phyloP scores from a whole-genome alignment of 139 green algal species.

The Desmodesmus armatus region DNA sequence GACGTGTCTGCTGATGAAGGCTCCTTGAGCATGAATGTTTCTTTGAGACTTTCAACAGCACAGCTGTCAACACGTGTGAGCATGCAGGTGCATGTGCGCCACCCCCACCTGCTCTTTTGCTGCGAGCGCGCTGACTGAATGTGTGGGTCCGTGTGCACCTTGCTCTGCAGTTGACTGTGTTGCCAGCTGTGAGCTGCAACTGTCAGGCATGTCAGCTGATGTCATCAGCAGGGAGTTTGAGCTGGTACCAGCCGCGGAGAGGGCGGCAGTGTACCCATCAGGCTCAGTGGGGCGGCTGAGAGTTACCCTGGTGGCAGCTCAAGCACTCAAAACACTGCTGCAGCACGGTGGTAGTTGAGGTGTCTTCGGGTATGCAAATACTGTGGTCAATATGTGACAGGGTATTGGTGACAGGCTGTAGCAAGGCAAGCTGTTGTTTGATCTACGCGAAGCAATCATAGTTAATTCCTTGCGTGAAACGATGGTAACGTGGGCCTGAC shows the following conservation, averaged over 20 bases:
- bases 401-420: too few species aligned
- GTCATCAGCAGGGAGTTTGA: background rate
- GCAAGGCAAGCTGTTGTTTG: too few species aligned
- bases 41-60: background rate
- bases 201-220: constrained; percentile 3
- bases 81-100: background rate
- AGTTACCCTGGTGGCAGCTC: constrained; percentile 9
- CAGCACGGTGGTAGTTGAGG: too few species aligned
- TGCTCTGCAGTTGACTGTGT: constrained; percentile 42
- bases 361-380: too few species aligned
- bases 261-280: background rate
- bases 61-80: background rate
- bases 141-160: background rate
- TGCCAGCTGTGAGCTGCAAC: constrained; percentile 16
- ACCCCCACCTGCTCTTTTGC: background rate
- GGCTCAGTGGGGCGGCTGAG: background rate
- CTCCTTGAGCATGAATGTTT: background rate
- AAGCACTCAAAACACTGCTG: background rate
- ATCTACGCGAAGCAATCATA: too few species aligned
- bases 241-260: constrained; percentile 15
- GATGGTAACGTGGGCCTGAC: too few species aligned
- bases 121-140: background rate
- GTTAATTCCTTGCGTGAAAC: too few species aligned
- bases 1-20: background rate
- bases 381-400: too few species aligned